Evolutionary conservation across 2,329 filamentous ascomycete species (phyloP).

Genomic region (Fusarium pseudograminearum): DNA sequence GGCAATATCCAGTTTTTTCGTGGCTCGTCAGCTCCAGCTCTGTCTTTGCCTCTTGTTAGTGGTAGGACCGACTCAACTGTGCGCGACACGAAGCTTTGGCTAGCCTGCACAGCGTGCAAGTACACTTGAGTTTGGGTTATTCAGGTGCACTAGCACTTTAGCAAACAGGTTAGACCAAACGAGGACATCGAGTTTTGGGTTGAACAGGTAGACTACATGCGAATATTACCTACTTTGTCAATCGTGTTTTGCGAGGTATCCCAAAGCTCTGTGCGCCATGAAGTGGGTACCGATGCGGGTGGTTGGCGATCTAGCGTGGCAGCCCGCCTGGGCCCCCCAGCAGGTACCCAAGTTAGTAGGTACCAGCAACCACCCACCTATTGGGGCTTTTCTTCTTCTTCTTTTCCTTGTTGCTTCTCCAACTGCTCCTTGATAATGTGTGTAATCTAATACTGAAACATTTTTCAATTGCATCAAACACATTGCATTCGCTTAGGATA

Average conservation of each 20-base stretch:
- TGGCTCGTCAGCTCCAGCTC: constrained; percentile 3
- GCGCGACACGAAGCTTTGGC: constrained; percentile 24
- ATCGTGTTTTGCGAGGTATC: neutral
- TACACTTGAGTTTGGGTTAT: constrained; percentile 4
- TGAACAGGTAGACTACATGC: constrained; percentile 7
- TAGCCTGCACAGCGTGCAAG: constrained; percentile 5
- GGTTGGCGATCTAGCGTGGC: constrained; percentile 43
- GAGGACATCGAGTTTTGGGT: constrained; percentile 27
- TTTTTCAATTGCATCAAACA: neutral
- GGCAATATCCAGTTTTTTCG: constrained; percentile 18
- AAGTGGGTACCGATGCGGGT: constrained; percentile 31
- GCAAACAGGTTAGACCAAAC: constrained; percentile 6
- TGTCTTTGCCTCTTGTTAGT: constrained; percentile 19
- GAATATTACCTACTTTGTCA: constrained; percentile 19
- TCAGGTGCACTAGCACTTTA: constrained; percentile 4
- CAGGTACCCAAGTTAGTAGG: neutral
- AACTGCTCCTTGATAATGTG: constrained; percentile 15
- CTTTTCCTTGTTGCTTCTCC: constrained; percentile 13
- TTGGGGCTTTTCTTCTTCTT: constrained; percentile 13
- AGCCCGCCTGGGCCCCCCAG: constrained; percentile 19
- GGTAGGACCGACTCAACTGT: constrained; percentile 26
- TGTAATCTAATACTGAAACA: constrained; percentile 9
- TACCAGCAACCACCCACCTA: constrained; percentile 12
- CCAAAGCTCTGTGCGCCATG: constrained; percentile 25
- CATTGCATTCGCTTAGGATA: neutral